A percentile compares a stretch with the other conserved stretches of the same genome.
These are phyloP conservation scores for Delitschia confertaspora DNA, from an alignment of 495 filamentous ascomycete genomes.

Conservation along the genomic window DNA sequence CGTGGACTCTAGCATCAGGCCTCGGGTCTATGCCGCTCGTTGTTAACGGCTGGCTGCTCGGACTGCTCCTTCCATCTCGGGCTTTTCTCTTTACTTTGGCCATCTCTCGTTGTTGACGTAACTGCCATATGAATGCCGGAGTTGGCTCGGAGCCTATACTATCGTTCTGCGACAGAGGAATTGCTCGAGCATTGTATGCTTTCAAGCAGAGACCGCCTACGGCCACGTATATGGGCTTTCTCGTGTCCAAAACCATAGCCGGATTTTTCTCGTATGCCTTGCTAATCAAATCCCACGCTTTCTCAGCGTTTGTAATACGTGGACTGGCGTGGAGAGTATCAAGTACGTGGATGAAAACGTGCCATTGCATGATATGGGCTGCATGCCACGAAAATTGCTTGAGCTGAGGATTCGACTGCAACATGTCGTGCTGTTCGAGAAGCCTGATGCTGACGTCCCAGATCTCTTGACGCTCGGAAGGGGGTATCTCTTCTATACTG, in stretches of 20 bases:
- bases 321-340: conserved; percentile 26
- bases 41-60: conserved; percentile 1
- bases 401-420: conserved; percentile 29
- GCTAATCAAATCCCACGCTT: conserved; percentile 28
- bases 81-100: conserved; percentile 26
- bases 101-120: conserved; percentile 25
- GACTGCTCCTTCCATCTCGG: conserved; percentile 3
- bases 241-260: conserved; percentile 28
- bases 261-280: conserved; percentile 23
- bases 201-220: conserved; percentile 33
- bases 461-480: conserved; percentile 22
- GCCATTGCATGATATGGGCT: conserved; percentile 28
- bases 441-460: conserved; percentile 26
- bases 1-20: conserved; percentile 4
- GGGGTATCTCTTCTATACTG: conserved; percentile 16
- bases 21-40: conserved; percentile 7
- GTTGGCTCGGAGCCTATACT: conserved; percentile 4
- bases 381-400: conserved; percentile 27
- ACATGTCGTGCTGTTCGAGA: conserved; percentile 29
- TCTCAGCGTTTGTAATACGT: conserved; percentile 21
- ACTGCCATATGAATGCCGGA: conserved; percentile 25
- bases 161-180: conserved; percentile 5
- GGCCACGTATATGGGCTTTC: conserved; percentile 30
- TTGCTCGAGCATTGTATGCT: conserved; percentile 31
- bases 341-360: conserved; percentile 28